A percentile compares a stretch with the other conserved stretches of the same genome.
Conservation (phyloP, 805 yeast species). For the Kregervanrija fluxuum region DNA sequence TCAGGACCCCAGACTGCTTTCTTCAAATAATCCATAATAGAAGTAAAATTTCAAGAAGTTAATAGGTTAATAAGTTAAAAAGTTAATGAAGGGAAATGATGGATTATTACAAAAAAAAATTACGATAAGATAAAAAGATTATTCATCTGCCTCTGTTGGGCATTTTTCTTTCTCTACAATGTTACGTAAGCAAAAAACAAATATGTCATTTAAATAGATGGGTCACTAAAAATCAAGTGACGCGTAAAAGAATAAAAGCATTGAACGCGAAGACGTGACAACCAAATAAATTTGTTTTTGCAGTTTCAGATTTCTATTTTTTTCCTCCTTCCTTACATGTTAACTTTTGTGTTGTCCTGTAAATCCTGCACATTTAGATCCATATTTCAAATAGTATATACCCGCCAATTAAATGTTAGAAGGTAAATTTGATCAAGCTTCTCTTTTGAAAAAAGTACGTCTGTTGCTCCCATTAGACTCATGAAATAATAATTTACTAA, state of each 20-base stretch:
- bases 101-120: neutral
- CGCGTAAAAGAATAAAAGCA: too few relatives aligned
- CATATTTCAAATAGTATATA: neutral
- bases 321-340: too few relatives aligned
- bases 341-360: too few relatives aligned
- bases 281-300: too few relatives aligned
- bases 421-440: constrained; percentile 92
- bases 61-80: too few relatives aligned
- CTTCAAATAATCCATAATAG: constrained; percentile 70
- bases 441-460: constrained; percentile 71
- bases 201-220: neutral
- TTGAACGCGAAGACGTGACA: too few relatives aligned
- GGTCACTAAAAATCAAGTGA: too few relatives aligned
- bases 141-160: too few relatives aligned
- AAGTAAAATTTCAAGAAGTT: too few relatives aligned
- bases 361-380: too few relatives aligned
- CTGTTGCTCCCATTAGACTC: neutral
- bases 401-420: constrained; percentile 60
- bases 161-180: too few relatives aligned
- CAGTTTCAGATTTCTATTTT: too few relatives aligned
- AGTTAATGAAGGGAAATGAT: neutral
- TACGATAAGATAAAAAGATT: neutral
- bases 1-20: constrained; percentile 95
- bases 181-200: neutral
- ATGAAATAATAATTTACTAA: neutral